Evolutionary conservation across 352 stramenopile species (phyloP).

Genomic region (Pythium monospermum): DNA sequence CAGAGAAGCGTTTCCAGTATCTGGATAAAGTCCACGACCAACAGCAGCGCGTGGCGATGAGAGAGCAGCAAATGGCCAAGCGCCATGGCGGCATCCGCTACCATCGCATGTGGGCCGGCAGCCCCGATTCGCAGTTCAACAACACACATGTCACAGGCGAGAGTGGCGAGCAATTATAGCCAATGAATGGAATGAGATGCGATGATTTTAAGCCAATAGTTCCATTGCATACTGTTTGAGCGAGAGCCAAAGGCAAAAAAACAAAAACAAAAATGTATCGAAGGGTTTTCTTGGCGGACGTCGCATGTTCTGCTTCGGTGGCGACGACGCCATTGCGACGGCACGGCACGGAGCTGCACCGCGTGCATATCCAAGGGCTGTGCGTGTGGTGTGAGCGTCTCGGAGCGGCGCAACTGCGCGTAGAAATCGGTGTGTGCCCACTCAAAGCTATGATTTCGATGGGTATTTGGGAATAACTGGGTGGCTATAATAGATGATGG

Average conservation of each 20-base stretch:
- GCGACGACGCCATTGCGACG: constrained; percentile 2
- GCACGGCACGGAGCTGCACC: background rate
- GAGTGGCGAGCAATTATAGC: constrained; percentile 2
- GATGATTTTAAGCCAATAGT: background rate
- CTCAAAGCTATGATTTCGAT: background rate
- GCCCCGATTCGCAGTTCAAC: constrained; percentile 73
- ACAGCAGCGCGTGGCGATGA: constrained; percentile 42
- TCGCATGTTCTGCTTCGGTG: background rate
- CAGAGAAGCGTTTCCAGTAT: constrained; percentile 48
- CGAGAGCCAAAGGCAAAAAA: background rate
- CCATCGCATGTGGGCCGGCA: constrained; percentile 80
- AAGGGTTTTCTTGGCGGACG: constrained; percentile 18
- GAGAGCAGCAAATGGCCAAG: constrained; percentile 58
- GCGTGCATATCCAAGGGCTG: constrained; percentile 18
- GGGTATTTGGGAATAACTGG: background rate
- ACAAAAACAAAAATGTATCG: constrained; percentile 8
- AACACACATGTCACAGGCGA: constrained; percentile 21
- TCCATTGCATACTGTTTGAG: background rate
- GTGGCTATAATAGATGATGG: constrained; percentile 13
- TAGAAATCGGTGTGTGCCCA: constrained; percentile 13
- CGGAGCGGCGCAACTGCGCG: constrained; percentile 5
- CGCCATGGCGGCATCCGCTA: constrained; percentile 58
- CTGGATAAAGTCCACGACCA: constrained; percentile 56
- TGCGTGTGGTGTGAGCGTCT: constrained; percentile 14
- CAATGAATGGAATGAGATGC: too few relatives aligned